Evolutionary conservation across 805 yeast genomes (phyloP).

Genomic region (Barnettozyma wickerhamii): DNA sequence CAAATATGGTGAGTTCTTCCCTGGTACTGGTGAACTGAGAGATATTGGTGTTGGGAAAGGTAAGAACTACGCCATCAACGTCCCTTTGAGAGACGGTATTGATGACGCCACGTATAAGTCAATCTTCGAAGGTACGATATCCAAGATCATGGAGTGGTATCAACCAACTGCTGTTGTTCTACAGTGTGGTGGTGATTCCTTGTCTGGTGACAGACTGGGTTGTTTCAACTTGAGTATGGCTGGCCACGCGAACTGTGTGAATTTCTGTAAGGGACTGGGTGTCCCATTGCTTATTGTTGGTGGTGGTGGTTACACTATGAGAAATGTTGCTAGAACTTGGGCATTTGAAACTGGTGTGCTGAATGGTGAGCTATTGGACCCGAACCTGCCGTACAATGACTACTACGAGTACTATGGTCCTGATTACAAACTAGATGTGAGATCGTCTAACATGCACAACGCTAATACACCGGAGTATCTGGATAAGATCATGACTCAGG

Average conservation of each 20-base stretch:
- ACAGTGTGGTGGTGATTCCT: constrained; percentile 96
- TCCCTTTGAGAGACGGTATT: constrained; percentile 92
- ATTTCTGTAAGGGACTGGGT: constrained; percentile 82
- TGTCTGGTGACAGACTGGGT: constrained; percentile 90
- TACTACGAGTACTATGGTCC: constrained; percentile 68
- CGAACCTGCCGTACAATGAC: constrained; percentile 52
- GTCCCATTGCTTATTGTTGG: constrained; percentile 89
- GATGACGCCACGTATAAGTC: constrained; percentile 92
- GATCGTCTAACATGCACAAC: constrained; percentile 55
- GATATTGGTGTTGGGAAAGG: constrained; percentile 90
- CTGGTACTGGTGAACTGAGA: constrained; percentile 92
- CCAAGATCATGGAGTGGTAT: constrained; percentile 53
- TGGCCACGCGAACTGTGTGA: constrained; percentile 96
- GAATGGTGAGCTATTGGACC: constrained; percentile 61
- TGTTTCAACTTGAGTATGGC: constrained; percentile 88
- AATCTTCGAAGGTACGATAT: constrained; percentile 84
- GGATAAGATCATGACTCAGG: constrained; percentile 10
- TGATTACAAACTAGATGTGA: constrained; percentile 59
- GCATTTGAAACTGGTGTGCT: constrained; percentile 86
- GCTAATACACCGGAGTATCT: constrained; percentile 12
- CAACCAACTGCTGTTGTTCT: constrained; percentile 89
- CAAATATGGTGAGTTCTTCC: constrained; percentile 94
- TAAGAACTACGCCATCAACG: constrained; percentile 80
- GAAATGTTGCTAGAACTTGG: constrained; percentile 94
- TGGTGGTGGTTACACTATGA: constrained; percentile 97